Percentiles rank a stretch among this genome's conserved stretches.
These are phyloP conservation scores for Camelina hispida DNA, from an alignment of 345 rosid genomes.

Conservation along the genomic window DNA sequence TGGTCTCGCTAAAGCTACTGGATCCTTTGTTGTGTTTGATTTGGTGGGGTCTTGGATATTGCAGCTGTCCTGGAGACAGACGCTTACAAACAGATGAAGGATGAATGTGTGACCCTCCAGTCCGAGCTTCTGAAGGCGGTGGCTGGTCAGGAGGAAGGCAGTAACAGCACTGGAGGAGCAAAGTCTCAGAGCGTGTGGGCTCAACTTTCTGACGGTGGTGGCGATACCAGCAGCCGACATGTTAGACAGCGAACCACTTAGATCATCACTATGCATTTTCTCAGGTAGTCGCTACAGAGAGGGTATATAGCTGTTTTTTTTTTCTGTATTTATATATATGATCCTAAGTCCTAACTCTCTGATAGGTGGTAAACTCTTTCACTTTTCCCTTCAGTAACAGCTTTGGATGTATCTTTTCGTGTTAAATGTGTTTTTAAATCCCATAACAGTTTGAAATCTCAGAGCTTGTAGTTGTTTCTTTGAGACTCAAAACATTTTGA, in stretches of 20 bases:
- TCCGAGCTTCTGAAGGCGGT: slow-evolving; percentile 84
- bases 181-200: slow-evolving; percentile 86
- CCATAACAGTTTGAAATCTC: too few relatives aligned
- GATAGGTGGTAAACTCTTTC: slow-evolving; percentile 22
- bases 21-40: slow-evolving; percentile 17
- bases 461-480: too few relatives aligned
- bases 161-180: slow-evolving; percentile 64
- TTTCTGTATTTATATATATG: not conserved
- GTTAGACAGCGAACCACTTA: slow-evolving; percentile 70
- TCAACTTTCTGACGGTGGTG: slow-evolving; percentile 78
- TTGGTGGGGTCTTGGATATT: slow-evolving; percentile 21
- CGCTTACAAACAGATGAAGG: slow-evolving; percentile 80
- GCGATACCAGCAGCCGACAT: slow-evolving; percentile 65
- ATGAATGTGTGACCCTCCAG: slow-evolving; percentile 72
- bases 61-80: slow-evolving; percentile 93
- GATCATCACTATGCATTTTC: slow-evolving; percentile 21
- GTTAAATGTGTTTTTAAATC: not conserved
- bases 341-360: slow-evolving; percentile 2
- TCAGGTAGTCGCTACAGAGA: slow-evolving; percentile 36
- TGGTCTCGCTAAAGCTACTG: not conserved
- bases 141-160: slow-evolving; percentile 78
- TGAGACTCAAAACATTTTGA: too few relatives aligned
- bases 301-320: slow-evolving; percentile 29
- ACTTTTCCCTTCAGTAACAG: slow-evolving; percentile 22
- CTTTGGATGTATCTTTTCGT: slow-evolving; percentile 9